Base-by-base conservation (phyloP, 192 early-diverging fungal genomes). In the Coemansia aciculifera region DNA sequence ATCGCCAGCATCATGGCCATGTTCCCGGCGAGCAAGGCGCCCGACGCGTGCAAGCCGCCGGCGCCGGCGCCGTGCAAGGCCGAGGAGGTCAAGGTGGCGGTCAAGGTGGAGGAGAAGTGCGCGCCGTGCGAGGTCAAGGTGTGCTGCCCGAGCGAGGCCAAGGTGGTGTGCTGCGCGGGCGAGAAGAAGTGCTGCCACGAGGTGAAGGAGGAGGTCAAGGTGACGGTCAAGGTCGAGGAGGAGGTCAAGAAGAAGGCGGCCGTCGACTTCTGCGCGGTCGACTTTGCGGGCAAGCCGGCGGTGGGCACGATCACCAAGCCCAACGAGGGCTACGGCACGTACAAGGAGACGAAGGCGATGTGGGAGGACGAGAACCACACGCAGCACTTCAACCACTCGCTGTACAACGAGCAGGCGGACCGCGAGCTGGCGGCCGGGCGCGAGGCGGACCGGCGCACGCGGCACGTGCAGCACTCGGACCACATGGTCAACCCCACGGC, bases 291-390 rank as follows among this genome's bases (percentile, higher is more conserved):
- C 56, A 75, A 72, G 56, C 79, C 79, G 59, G 74, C 79, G 0
- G 74, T 81, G 49, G 76, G 78, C 64, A 76, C 73, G 3, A 60
- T 84, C 34, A 73, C 73, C 72, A 77, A 77, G 74, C 83, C 83
- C 52, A 77, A 77, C 75, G 83, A 79, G 64, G 83, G 83, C 24
- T 76, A 80, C 72, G 83, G 83, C 5, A 84, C 83, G 23, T 84
- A 79, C 83, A 79, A 84, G 78, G 83, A 84, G 68, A 78, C 74
- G 63, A 77, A 78, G 78, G 83, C 75, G 0, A 77, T 74, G 74
- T 84, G 83, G 83, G 83, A 84, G 62, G 83, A 84, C 67, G 83
- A 84, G 75, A 71, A 77, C 66, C 74, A 81, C 69, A 84, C 79
- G 31, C 74, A 84, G 66, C 83, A 84, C 78, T 84, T 75, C 54